Evolutionary conservation across 1,139 yeast species (phyloP).

Genomic region (Meyerozyma athensensis): DNA sequence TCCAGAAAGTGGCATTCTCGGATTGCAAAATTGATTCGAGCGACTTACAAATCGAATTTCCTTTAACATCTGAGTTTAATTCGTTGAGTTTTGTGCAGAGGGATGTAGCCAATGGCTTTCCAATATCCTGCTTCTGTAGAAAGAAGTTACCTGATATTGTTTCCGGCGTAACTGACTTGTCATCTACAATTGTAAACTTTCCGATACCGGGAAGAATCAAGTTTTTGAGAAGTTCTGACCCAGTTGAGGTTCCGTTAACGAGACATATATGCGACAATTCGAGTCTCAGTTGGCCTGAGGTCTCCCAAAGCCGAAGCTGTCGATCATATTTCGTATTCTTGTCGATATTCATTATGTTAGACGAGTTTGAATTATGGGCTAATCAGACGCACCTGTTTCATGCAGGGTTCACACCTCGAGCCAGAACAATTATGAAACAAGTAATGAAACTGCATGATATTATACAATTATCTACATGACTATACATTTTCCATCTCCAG

Average conservation of each 20-base stretch:
- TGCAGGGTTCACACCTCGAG: no score
- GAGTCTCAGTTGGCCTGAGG: conserved; percentile 64
- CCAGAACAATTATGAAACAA: neutral
- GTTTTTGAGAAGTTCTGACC: conserved; percentile 73
- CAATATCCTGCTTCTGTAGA: conserved; percentile 43
- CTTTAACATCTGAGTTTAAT: conserved; percentile 57
- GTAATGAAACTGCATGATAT: neutral
- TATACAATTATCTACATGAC: conserved; percentile 6
- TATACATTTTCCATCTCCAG: conserved; percentile 24
- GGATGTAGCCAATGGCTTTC: conserved; percentile 34
- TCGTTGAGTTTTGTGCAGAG: conserved; percentile 43
- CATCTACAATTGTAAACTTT: conserved; percentile 55
- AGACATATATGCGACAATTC: conserved; percentile 58
- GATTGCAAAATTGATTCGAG: conserved; percentile 16
- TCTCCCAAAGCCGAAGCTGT: conserved; percentile 85
- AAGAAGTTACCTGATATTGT: conserved; percentile 64
- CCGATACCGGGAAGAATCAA: conserved; percentile 81
- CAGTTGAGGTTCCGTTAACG: conserved; percentile 54
- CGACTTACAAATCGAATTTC: conserved; percentile 25
- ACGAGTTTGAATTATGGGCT: neutral
- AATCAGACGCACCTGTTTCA: neutral
- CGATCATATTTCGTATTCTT: conserved; percentile 66
- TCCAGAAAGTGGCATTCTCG: conserved; percentile 38
- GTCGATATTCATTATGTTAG: conserved; percentile 13
- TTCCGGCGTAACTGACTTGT: conserved; percentile 28